phyloP scores from a whole-genome alignment of 2,329 filamentous ascomycete genomes.

The Lachnellula cervina region DNA sequence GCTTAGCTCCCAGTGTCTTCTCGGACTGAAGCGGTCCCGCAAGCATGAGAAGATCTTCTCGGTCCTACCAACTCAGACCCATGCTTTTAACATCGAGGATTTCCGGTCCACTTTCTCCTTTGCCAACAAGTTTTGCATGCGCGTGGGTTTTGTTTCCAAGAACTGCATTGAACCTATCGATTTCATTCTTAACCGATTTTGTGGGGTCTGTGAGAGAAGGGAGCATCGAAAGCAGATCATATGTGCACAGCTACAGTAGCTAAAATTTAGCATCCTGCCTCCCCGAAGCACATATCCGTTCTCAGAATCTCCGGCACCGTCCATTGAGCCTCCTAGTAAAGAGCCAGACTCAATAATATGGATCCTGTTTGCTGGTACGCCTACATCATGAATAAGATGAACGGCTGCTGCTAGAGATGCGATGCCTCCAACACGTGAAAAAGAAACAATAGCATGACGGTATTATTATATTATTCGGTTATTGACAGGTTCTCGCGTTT shows the following conservation, averaged over 20 bases:
- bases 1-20: constrained; percentile 8
- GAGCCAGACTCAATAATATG: constrained; percentile 28
- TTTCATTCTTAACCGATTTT: constrained; percentile 26
- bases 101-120: constrained; percentile 18
- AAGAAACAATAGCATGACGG: too few relatives aligned
- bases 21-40: constrained; percentile 1
- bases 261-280: constrained; percentile 30
- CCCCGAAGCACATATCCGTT: constrained; percentile 27
- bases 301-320: constrained; percentile 15
- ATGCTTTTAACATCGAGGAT: constrained; percentile 25
- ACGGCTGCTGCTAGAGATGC: constrained; percentile 30
- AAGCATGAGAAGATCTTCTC: constrained; percentile 17
- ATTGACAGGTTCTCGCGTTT: too few relatives aligned
- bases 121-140: constrained; percentile 25
- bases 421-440: constrained; percentile 21
- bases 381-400: constrained; percentile 29
- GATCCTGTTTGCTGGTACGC: constrained; percentile 27
- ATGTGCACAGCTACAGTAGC: constrained; percentile 29
- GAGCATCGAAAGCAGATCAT: constrained; percentile 26
- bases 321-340: constrained; percentile 24
- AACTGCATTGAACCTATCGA: constrained; percentile 22
- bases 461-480: too few relatives aligned
- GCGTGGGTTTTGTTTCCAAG: constrained; percentile 16
- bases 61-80: constrained; percentile 21
- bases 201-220: constrained; percentile 21